phyloP scores from a whole-genome alignment of 345 rosid species.

The Eucalyptus paniculata region DNA sequence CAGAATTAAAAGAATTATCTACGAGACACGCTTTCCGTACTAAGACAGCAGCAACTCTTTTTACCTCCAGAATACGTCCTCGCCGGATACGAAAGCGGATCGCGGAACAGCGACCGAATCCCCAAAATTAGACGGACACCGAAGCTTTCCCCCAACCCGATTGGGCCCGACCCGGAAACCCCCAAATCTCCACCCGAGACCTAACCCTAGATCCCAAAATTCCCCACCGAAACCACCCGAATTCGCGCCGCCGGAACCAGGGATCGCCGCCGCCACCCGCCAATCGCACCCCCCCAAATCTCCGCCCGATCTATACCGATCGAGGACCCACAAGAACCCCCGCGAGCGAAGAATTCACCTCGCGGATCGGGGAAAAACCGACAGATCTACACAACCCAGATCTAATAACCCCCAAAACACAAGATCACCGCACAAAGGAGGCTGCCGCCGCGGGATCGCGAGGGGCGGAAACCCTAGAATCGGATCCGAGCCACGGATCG shows the following conservation, averaged over 20 bases:
- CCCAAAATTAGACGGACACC: neutral
- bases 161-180: neutral
- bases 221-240: neutral
- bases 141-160: neutral
- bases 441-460: neutral
- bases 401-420: neutral
- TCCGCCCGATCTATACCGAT: neutral
- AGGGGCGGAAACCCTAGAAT: slow-evolving; percentile 17
- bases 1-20: neutral
- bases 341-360: neutral
- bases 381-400: neutral
- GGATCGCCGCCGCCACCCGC: neutral
- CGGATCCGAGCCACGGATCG: neutral
- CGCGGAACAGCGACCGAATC: neutral
- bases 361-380: neutral
- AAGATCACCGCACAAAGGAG: neutral
- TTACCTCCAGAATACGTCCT: neutral
- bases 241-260: neutral
- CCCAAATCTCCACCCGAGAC: slow-evolving; percentile 3
- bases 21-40: neutral
- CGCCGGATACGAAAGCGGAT: neutral
- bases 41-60: neutral
- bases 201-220: slow-evolving; percentile 24
- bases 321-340: neutral
- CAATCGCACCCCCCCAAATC: neutral